phyloP scores from a whole-genome alignment of 2,329 filamentous ascomycete species.

The Biscogniauxia marginata region DNA sequence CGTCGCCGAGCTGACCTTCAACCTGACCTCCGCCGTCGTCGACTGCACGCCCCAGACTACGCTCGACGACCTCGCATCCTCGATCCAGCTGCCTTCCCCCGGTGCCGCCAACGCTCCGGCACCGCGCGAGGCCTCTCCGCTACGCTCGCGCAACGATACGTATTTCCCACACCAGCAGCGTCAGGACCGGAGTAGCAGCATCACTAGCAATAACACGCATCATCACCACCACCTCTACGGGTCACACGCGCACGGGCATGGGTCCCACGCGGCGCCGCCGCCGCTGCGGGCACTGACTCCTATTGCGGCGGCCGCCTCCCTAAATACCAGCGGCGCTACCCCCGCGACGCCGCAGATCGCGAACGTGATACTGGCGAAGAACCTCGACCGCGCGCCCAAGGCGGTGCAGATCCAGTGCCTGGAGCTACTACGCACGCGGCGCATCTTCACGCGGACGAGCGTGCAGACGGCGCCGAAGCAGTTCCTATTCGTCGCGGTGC shows the following conservation, averaged over 20 bases:
- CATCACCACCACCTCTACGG: not conserved
- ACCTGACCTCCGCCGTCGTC: conserved; percentile 66
- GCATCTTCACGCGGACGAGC: conserved; percentile 73
- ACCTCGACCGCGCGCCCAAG: conserved; percentile 71
- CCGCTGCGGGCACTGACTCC: not conserved
- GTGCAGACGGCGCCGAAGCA: conserved; percentile 72
- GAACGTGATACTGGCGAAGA: conserved; percentile 78
- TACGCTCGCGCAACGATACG: conserved; percentile 22
- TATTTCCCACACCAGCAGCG: conserved; percentile 11
- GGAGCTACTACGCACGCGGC: conserved; percentile 75
- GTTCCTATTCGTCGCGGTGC: conserved; percentile 78
- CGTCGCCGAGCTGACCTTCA: conserved; percentile 70
- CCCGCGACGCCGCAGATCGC: conserved; percentile 51
- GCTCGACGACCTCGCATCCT: conserved; percentile 75
- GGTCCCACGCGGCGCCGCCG: not conserved
- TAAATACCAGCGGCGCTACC: conserved; percentile 3
- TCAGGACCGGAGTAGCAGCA: not conserved
- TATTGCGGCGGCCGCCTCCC: not conserved
- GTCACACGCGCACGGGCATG: not conserved
- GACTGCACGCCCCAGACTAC: conserved; percentile 72
- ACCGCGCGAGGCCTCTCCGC: conserved; percentile 23
- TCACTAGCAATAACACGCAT: not conserved
- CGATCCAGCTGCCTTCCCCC: conserved; percentile 55
- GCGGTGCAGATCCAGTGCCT: conserved; percentile 79
- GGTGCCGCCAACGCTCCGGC: conserved; percentile 26